Base-by-base conservation (phyloP, 1,284 basidiomycete genomes). In the Rhizoctonia solani region DNA sequence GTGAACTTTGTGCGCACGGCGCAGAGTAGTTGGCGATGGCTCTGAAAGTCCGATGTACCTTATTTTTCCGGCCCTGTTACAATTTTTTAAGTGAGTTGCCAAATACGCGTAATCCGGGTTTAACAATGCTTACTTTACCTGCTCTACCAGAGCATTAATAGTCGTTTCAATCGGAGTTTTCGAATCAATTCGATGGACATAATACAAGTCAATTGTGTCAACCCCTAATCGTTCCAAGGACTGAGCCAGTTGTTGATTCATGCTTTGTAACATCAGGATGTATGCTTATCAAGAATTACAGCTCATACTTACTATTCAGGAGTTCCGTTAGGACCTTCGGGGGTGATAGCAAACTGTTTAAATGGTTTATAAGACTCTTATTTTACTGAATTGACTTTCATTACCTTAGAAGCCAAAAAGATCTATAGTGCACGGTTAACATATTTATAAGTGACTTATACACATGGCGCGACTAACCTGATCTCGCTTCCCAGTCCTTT, bases 31-130 rank as follows among this genome's bases (percentile, higher is more conserved):
- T 1, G 82, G 81, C 1, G 82, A 83, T 66, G 81, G 80, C 72
- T 90, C 87, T 54, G 84, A 87, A 21, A 88, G 77, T 0, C 87
- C 87, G 23, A 89, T 75, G 72, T 85, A 81, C 67, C 81, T 82
- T 54, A 85, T 80, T 72, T 86, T 87, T 16, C 85, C 85, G 47
- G 78, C 82, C 67, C 82, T 83, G 27, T 8, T 16, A 52, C 21
- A 5, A 14, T 25, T n/a, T n/a, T n/a, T n/a, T n/a, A n/a, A n/a
- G 34, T 4, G 54, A 29, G 32, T 46, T 23, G 44, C 21, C 3
- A 42, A 1, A 50, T 13, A n/a, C 21, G 29, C 30, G 29, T 50
- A 13, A 23, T 21, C 32, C 11, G 30, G 37, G 32, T 25, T 14
- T 8, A 34, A 46, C 32, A 34, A 25, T 53, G 59, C 9, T 34